Conservation (phyloP, 352 stramenopile species). For the Chrysophaeum taylorii region DNA sequence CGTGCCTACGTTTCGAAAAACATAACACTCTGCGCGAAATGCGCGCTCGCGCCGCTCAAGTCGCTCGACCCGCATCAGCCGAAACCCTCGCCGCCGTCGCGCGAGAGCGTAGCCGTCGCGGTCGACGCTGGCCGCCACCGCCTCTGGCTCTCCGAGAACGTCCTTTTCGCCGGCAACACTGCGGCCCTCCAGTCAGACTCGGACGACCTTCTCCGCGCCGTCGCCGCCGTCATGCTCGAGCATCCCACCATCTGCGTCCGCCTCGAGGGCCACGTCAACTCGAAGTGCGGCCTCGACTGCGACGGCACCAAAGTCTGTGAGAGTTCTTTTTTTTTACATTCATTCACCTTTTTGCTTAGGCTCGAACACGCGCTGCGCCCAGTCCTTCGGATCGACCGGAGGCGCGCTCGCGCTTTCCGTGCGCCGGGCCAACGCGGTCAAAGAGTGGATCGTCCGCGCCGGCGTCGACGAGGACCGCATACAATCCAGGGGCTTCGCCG, state of each 20-base stretch:
- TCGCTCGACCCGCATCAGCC: too few relatives aligned
- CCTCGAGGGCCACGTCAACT: constrained; percentile 10
- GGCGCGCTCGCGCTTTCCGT: background rate
- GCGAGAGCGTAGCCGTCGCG: background rate
- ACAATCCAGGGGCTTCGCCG: background rate
- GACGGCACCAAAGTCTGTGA: background rate
- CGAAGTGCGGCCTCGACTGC: constrained; percentile 8
- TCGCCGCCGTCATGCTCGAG: too few relatives aligned
- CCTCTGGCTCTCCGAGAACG: background rate
- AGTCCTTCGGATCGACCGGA: background rate
- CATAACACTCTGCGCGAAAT: background rate
- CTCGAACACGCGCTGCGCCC: background rate
- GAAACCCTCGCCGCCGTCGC: too few relatives aligned
- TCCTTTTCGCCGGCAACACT: background rate
- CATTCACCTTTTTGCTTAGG: too few relatives aligned
- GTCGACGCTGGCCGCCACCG: background rate
- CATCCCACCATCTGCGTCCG: background rate
- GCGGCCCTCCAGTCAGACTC: too few relatives aligned
- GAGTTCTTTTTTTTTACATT: too few relatives aligned
- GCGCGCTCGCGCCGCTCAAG: too few relatives aligned
- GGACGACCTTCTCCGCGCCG: too few relatives aligned
- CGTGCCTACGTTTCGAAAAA: background rate
- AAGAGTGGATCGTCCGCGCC: background rate
- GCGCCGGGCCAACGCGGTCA: background rate
- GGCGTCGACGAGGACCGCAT: background rate